Evolutionary conservation across 2,329 filamentous ascomycete genomes (phyloP), one percentile per base, ranked within the genome.

Genomic region (Celoporthe dispersa): DNA sequence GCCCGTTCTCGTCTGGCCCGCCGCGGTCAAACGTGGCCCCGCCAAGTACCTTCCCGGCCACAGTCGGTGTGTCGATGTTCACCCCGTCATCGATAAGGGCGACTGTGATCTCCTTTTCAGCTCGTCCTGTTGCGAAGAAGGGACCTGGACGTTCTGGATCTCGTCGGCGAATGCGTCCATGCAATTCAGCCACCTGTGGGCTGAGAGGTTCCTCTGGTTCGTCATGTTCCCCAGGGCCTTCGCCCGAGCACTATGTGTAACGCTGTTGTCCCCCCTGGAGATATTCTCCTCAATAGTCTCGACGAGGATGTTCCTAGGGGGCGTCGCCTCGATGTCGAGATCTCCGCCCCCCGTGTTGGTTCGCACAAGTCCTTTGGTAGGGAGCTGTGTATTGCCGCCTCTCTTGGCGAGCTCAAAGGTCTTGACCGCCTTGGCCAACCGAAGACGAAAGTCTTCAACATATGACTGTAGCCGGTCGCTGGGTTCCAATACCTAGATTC

Each of bases 121-220:
- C 3, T 80, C 80, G 48, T 82, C 80, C 66, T 83, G 80, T 25
- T 55, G 51, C 25, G 51, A 28, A 22, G 19, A 55, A 28, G 51
- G 51, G 48, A 82, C 81, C 3, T 82, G 73, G 2, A 80, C 81
- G 9, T 82, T 73, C 25, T 74, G 76, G 68, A 79, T 74, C 4
- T 57, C 37, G 11, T 71, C 70, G 22, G 59, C 66, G 9, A 67
- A 53, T 25, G 55, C 53, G n/a, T 67, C 51, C 63, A 51, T 44
- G 28, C 55, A 22, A 33, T 28, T 62, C 31, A 64, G 25, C 61
- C 61, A 64, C n/a, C 28, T 48, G 39, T 64, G 61, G n/a, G 35
- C n/a, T 48, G 61, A 44, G 25, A 39, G 31, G 14, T 16, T 64
- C 25, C 61, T 33, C 33, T 33, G 41, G n/a, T 44, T 64, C 14